Base-by-base conservation (phyloP, 176 grass and related monocot species). In the Dendrocalamus sinicus region DNA sequence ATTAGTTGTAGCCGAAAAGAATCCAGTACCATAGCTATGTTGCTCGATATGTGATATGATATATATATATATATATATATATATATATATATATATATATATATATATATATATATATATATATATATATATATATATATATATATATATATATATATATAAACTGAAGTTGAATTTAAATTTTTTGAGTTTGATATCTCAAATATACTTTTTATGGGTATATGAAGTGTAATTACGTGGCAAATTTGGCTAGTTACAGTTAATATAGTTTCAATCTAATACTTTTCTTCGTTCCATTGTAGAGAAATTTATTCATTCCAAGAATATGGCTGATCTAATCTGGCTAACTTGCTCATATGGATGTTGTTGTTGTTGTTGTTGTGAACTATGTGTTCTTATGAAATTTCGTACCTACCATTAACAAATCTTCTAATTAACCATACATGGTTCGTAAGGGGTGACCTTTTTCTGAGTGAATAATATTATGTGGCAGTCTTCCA, bases 331-430 rank as follows among this genome's bases (percentile, higher is more conserved):
- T 54, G 28, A 68, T 68, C 78, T 67, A 54, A 81, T 65, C 35
- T 53, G 48, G 28, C 46, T 68, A 68, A 81, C 30, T 53, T 68
- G 26, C 30, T 52, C 46, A 13, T 46, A 62, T 32, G 17, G 8
- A 51, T 6, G 24, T 15, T 65, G 43, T 39, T 39, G 24, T 15
- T 65, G 43, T 39, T 39, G 37, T 19, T 7, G 4, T 17, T 48
- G 58, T 65, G 58, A 84, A 84, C 32, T 65, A 58, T 6, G 17
- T 3, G 37, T 44, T 62, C 24, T 73, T 50, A 58, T 63, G 81
- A 62, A 83, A 63, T 64, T 83, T 74, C 81, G 7, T 39, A 39
- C 41, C 70, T n/a, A 73, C n/a, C 26, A 10, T 39, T 37, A 73
- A 43, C 19, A 51, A 84, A 50, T 52, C 11, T 52, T 72, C 9